These are phyloP conservation scores for Phytophthora pseudosyringae DNA, from an alignment of 352 stramenopile species.

Conservation along the genomic window DNA sequence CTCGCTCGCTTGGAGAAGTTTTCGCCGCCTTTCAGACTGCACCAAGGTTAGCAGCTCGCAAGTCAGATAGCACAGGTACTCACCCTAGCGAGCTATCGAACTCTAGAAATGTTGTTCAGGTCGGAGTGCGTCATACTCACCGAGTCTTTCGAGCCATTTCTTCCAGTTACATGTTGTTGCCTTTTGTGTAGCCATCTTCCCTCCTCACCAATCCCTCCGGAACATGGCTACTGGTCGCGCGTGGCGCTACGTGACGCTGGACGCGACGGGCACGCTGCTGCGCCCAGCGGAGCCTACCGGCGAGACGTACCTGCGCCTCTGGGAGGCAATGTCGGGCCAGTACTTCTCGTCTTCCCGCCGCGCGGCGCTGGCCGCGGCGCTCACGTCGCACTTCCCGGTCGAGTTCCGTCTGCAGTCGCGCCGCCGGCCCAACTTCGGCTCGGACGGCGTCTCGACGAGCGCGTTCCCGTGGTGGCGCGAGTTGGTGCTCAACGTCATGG, in stretches of 20 bases:
- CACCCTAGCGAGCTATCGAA: background rate
- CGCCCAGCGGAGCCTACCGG: constrained; percentile 51
- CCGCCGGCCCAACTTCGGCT: constrained; percentile 61
- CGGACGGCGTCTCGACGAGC: constrained; percentile 5
- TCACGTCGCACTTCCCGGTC: constrained; percentile 45
- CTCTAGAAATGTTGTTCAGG: constrained; percentile 33
- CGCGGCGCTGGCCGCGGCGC: constrained; percentile 18
- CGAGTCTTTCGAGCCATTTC: constrained; percentile 49
- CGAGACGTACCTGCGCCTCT: constrained; percentile 58
- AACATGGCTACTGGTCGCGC: constrained; percentile 17
- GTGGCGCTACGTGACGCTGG: constrained; percentile 62
- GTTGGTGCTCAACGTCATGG: constrained; percentile 58
- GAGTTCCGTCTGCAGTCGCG: constrained; percentile 45
- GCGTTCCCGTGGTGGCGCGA: constrained; percentile 65
- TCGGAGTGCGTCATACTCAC: constrained; percentile 43
- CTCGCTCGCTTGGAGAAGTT: constrained; percentile 17
- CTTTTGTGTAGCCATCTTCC: background rate
- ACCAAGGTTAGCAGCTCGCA: too few species aligned
- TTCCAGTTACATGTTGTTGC: constrained; percentile 12
- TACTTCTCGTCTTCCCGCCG: constrained; percentile 36
- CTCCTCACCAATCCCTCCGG: too few species aligned
- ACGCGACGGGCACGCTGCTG: constrained; percentile 79
- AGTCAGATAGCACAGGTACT: too few species aligned
- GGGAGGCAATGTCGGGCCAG: constrained; percentile 34
- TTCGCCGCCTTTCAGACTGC: too few species aligned